Conservation (phyloP, 306 rosid genomes). For the Prunus dulcis region DNA sequence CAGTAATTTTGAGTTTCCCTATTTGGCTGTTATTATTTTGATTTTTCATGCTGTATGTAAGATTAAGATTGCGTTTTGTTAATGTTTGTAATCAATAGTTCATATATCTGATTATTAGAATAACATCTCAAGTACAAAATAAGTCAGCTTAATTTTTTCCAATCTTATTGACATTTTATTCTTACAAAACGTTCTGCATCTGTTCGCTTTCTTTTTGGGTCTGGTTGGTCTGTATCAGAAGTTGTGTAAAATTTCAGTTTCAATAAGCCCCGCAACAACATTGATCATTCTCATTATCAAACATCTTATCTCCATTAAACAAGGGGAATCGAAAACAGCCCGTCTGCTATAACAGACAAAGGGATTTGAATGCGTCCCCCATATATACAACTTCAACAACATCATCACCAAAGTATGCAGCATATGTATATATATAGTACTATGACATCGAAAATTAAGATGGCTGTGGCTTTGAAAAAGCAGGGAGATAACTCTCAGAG, state of each 20-base stretch:
- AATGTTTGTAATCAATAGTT: constrained; percentile 39
- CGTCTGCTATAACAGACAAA: constrained; percentile 37
- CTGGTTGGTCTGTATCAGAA: no score
- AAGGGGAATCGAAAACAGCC: constrained; percentile 6
- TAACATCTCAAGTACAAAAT: not conserved
- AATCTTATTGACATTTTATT: not conserved
- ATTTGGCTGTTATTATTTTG: constrained; percentile 7
- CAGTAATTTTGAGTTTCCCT: constrained; percentile 15
- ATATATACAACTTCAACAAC: constrained; percentile 49
- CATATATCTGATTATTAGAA: constrained; percentile 14
- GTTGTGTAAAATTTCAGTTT: not conserved
- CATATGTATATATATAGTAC: constrained; percentile 12
- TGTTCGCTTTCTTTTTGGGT: no score
- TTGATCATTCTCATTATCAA: not conserved
- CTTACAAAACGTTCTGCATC: no score
- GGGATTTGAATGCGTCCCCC: constrained; percentile 26
- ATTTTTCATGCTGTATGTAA: constrained; percentile 38
- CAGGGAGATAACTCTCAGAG: constrained; percentile 26
- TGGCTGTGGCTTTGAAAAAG: constrained; percentile 30
- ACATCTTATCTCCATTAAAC: constrained; percentile 9
- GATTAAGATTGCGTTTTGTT: constrained; percentile 28
- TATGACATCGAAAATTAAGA: constrained; percentile 25
- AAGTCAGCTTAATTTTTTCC: not conserved
- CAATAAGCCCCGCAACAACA: not conserved
- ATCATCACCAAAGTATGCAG: constrained; percentile 31